A percentile compares a stretch with the other conserved stretches of the same genome.
Conservation (phyloP, 306 rosid genomes). For the Vicia faba region DNA sequence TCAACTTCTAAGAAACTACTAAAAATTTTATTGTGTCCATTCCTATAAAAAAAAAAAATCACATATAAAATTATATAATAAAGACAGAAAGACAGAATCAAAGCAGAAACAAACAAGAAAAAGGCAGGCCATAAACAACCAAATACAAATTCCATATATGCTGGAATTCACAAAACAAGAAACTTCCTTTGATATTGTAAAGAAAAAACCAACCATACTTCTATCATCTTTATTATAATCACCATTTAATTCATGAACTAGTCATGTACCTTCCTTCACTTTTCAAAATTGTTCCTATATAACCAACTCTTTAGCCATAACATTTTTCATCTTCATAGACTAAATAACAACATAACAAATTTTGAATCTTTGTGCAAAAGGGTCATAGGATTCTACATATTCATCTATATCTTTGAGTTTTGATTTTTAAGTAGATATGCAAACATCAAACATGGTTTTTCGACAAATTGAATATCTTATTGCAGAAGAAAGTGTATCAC, state of each 20-base stretch:
- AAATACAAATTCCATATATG: constrained; percentile 3
- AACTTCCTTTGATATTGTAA: constrained; percentile 36
- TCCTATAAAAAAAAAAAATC: not conserved
- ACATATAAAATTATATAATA: no score
- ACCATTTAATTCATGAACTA: not conserved
- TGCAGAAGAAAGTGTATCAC: constrained; percentile 37
- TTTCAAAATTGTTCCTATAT: constrained; percentile 35
- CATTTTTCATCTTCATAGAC: constrained; percentile 30
- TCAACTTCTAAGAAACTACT: constrained; percentile 34
- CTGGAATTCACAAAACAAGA: constrained; percentile 22
- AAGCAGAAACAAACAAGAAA: constrained; percentile 24
- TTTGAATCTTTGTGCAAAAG: constrained; percentile 16
- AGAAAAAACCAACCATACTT: constrained; percentile 15
- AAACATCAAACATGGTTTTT: constrained; percentile 16
- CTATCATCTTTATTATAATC: not conserved
- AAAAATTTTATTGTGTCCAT: not conserved
- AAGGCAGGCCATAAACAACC: constrained; percentile 32
- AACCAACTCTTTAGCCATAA: not conserved
- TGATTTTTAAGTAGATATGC: not conserved
- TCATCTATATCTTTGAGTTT: not conserved
- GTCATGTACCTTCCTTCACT: constrained; percentile 46
- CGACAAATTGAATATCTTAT: constrained; percentile 23
- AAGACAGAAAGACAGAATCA: not conserved
- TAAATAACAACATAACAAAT: constrained; percentile 14
- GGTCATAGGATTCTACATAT: constrained; percentile 21